phyloP scores from a whole-genome alignment of 805 yeast species.

The Candida tallmaniae region DNA sequence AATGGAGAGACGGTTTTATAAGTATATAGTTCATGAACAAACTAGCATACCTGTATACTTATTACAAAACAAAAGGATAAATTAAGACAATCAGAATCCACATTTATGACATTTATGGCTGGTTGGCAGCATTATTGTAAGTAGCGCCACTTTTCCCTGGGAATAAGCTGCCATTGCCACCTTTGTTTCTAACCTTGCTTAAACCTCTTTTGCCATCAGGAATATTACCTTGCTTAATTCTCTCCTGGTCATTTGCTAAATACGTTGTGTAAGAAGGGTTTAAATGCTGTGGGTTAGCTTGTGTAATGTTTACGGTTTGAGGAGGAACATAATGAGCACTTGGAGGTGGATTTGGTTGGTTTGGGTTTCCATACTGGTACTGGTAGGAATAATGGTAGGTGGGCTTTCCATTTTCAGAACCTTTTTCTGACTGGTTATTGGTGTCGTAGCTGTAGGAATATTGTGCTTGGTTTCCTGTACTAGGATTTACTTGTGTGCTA shows the following conservation, averaged over 20 bases:
- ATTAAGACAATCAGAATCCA: not conserved
- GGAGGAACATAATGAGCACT: constrained; percentile 16
- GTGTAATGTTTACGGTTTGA: constrained; percentile 31
- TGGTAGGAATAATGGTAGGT: no score
- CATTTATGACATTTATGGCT: not conserved
- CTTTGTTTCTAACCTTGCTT: constrained; percentile 19
- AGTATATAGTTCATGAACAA: not conserved
- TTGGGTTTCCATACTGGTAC: not conserved
- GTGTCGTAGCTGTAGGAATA: no score
- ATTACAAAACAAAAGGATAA: no score
- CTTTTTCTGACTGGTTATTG: no score
- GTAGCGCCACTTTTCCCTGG: constrained; percentile 37
- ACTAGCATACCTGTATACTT: no score
- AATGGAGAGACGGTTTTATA: constrained; percentile 49
- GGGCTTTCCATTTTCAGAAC: no score
- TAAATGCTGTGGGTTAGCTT: constrained; percentile 31
- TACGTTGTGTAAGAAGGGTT: constrained; percentile 36
- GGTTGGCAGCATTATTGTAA: constrained; percentile 32
- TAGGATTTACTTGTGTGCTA: not conserved
- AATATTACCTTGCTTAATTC: constrained; percentile 27
- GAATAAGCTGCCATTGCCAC: constrained; percentile 23
- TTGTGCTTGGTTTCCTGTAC: no score
- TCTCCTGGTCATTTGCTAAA: constrained; percentile 25
- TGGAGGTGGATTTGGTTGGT: not conserved
- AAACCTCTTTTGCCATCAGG: constrained; percentile 18